Percentiles rank a stretch among this genome's conserved stretches.
Conservation (phyloP, 352 stramenopile genomes). For the Phytopythium boreale region DNA sequence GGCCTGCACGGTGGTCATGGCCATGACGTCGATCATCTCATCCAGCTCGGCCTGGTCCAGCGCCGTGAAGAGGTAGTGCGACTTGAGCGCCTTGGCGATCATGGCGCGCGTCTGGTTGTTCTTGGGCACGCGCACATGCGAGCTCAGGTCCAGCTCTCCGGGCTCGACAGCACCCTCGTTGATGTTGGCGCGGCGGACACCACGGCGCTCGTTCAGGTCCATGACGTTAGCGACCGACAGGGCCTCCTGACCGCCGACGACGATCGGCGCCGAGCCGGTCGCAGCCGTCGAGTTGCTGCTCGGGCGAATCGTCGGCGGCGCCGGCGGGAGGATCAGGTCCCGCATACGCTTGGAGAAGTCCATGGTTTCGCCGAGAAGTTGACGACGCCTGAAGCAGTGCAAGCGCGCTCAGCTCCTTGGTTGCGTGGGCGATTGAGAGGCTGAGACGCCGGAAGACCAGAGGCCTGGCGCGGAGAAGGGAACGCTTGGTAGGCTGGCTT, state of each 20-base stretch:
- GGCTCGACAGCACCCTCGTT: conserved; percentile 76
- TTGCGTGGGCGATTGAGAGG: too few relatives aligned
- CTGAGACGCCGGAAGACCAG: not conserved
- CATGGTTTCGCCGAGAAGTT: conserved; percentile 27
- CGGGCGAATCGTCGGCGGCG: conserved; percentile 45
- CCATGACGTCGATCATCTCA: conserved; percentile 86
- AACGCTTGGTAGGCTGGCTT: not conserved
- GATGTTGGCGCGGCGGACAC: conserved; percentile 69
- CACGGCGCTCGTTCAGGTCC: conserved; percentile 54
- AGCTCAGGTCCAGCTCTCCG: conserved; percentile 39
- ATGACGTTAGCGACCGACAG: conserved; percentile 26
- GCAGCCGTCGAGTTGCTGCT: conserved; percentile 34
- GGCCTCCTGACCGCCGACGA: conserved; percentile 19
- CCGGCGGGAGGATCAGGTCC: conserved; percentile 59
- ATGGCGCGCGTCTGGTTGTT: conserved; percentile 68
- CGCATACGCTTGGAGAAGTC: conserved; percentile 78
- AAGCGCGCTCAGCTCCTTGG: too few relatives aligned
- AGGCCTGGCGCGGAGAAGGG: not conserved
- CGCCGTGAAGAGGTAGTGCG: conserved; percentile 80
- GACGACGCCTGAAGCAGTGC: not conserved
- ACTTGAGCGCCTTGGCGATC: conserved; percentile 79
- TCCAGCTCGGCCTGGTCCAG: conserved; percentile 71
- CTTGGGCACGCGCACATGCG: conserved; percentile 64
- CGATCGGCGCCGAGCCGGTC: conserved; percentile 19
- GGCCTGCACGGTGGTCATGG: conserved; percentile 60